These are phyloP conservation scores for Serendipita sp. DNA, from an alignment of 1,284 basidiomycete genomes.

Conservation along the genomic window DNA sequence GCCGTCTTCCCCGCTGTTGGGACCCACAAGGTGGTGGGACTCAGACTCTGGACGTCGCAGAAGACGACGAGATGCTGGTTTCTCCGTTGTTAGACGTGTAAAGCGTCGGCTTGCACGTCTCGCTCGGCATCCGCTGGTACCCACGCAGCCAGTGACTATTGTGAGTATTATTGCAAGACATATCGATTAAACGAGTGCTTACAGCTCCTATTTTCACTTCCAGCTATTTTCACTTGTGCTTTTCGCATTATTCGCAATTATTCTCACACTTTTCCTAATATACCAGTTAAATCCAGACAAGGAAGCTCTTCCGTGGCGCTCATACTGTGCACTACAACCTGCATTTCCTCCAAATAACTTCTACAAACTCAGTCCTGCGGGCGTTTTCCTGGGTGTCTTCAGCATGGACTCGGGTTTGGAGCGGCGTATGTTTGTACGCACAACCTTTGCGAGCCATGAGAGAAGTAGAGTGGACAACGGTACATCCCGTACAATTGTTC, in stretches of 20 bases:
- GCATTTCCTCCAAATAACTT: conserved; percentile 51
- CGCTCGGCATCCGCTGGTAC: conserved; percentile 62
- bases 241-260: conserved; percentile 44
- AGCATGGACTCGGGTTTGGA: conserved; percentile 77
- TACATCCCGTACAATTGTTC: conserved; percentile 78
- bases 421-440: conserved; percentile 77
- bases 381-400: conserved; percentile 84
- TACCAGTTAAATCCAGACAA: conserved; percentile 94
- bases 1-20: conserved; percentile 37
- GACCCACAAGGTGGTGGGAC: conserved; percentile 23
- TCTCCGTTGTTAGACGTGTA: conserved; percentile 26
- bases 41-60: conserved; percentile 22
- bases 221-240: conserved; percentile 61
- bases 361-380: conserved; percentile 72
- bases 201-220: conserved; percentile 8
- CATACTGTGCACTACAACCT: conserved; percentile 58
- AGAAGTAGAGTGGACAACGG: conserved; percentile 59
- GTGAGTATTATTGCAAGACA: conserved; percentile 28
- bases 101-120: conserved; percentile 42
- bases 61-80: conserved; percentile 23
- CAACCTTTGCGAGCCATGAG: conserved; percentile 77
- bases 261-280: conserved; percentile 57
- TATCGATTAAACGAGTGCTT: not conserved
- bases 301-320: conserved; percentile 83
- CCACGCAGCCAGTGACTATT: conserved; percentile 67